These are phyloP conservation scores for Martensiomyces pterosporus DNA, from an alignment of 192 early-diverging fungal genomes.

Conservation along the genomic window DNA sequence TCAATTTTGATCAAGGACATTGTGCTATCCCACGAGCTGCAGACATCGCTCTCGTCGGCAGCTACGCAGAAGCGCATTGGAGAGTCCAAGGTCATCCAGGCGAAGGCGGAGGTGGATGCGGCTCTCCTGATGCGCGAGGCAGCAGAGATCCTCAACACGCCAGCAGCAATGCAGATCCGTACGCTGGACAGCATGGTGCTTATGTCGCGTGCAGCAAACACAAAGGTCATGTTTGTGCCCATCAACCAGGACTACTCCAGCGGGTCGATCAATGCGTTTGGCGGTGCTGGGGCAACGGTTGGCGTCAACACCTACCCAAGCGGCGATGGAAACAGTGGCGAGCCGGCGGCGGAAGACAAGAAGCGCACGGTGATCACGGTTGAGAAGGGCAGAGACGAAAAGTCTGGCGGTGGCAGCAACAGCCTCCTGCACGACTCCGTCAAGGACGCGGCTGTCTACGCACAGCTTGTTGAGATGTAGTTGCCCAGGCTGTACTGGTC, in stretches of 20 bases:
- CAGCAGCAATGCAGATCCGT: slow-evolving; percentile 81
- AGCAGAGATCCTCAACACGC: slow-evolving; percentile 88
- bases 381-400: not conserved
- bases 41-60: slow-evolving; percentile 78
- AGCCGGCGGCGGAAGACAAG: no score
- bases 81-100: slow-evolving; percentile 87
- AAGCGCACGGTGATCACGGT: not conserved
- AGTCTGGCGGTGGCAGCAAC: not conserved
- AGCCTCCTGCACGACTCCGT: slow-evolving; percentile 21
- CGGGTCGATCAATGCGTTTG: slow-evolving; percentile 46
- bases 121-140: slow-evolving; percentile 91
- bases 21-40: slow-evolving; percentile 66
- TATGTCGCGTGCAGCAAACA: slow-evolving; percentile 70
- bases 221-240: slow-evolving; percentile 72
- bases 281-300: slow-evolving; percentile 35
- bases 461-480: slow-evolving; percentile 27
- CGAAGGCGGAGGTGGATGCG: slow-evolving; percentile 78
- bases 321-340: not conserved
- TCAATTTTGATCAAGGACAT: slow-evolving; percentile 88
- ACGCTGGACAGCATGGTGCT: slow-evolving; percentile 82
- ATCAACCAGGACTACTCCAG: slow-evolving; percentile 48
- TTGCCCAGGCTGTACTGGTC: not conserved
- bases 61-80: slow-evolving; percentile 86
- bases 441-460: slow-evolving; percentile 24
- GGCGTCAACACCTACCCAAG: slow-evolving; percentile 15